Conservation (phyloP, 2,329 filamentous ascomycete genomes). For the Apiospora aurea region DNA sequence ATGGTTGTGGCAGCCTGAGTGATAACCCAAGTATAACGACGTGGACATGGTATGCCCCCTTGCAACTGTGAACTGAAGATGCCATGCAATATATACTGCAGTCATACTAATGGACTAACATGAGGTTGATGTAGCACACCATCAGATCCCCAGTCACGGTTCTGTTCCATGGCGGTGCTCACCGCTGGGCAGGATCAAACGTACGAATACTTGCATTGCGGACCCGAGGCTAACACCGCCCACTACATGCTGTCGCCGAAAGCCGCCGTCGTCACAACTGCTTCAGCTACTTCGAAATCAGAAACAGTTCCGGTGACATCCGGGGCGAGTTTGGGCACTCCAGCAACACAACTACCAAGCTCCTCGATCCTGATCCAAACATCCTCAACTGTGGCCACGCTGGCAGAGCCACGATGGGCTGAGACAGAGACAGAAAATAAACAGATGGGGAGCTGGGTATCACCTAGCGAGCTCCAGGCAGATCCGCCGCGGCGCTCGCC, state of each 20-base stretch:
- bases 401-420: neutral
- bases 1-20: slow-evolving; percentile 42
- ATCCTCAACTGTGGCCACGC: neutral
- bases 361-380: neutral
- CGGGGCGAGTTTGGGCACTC: neutral
- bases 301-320: neutral
- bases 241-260: slow-evolving; percentile 7
- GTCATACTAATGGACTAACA: neutral
- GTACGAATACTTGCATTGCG: slow-evolving; percentile 15
- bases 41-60: slow-evolving; percentile 44
- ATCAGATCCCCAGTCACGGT: neutral
- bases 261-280: neutral
- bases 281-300: neutral
- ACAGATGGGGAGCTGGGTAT: neutral
- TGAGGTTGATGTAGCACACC: neutral
- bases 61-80: neutral
- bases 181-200: slow-evolving; percentile 16
- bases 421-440: neutral
- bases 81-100: neutral
- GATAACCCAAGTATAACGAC: slow-evolving; percentile 38
- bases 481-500: neutral
- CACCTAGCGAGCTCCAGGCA: neutral
- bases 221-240: neutral
- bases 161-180: slow-evolving; percentile 22
- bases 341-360: neutral